Evolutionary conservation across 768 basidiomycete genomes (phyloP).

Genomic region (Boletus huronensis): DNA sequence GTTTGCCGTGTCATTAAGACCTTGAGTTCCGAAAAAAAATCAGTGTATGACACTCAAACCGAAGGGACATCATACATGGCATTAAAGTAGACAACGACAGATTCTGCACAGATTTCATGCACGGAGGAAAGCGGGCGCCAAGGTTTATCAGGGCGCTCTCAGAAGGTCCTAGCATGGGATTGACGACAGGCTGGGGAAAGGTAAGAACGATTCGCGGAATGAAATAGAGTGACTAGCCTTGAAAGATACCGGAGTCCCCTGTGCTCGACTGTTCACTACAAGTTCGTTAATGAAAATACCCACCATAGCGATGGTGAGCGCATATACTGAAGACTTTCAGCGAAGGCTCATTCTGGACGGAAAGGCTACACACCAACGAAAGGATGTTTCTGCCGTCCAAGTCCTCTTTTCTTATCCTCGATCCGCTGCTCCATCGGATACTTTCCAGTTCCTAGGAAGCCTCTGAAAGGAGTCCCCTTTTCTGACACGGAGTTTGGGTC

Average conservation of each 20-base stretch:
- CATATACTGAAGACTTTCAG: constrained; percentile 48
- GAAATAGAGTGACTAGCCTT: constrained; percentile 47
- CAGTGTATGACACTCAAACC: constrained; percentile 4
- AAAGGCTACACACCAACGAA: constrained; percentile 56
- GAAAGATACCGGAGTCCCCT: constrained; percentile 83
- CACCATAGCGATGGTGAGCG: constrained; percentile 62
- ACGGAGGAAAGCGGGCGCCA: constrained; percentile 91
- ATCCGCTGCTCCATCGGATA: constrained; percentile 78
- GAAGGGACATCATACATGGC: constrained; percentile 46
- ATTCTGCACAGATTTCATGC: constrained; percentile 71
- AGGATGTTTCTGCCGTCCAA: constrained; percentile 79
- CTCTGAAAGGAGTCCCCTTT: constrained; percentile 40
- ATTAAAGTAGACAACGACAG: constrained; percentile 53
- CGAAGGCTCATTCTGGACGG: neutral
- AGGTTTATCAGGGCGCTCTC: constrained; percentile 78
- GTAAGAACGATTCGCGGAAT: constrained; percentile 5
- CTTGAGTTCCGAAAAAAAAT: constrained; percentile 32
- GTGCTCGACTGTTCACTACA: constrained; percentile 66
- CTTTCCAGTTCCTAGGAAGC: constrained; percentile 44
- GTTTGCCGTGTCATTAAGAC: constrained; percentile 82
- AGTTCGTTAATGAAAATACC: constrained; percentile 83
- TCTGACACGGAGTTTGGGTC: constrained; percentile 31
- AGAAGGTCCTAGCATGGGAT: constrained; percentile 90
- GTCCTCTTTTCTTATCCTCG: constrained; percentile 81
- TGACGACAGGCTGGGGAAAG: constrained; percentile 62